Conservation (phyloP, 805 yeast genomes). For the Millerozyma acaciae region DNA sequence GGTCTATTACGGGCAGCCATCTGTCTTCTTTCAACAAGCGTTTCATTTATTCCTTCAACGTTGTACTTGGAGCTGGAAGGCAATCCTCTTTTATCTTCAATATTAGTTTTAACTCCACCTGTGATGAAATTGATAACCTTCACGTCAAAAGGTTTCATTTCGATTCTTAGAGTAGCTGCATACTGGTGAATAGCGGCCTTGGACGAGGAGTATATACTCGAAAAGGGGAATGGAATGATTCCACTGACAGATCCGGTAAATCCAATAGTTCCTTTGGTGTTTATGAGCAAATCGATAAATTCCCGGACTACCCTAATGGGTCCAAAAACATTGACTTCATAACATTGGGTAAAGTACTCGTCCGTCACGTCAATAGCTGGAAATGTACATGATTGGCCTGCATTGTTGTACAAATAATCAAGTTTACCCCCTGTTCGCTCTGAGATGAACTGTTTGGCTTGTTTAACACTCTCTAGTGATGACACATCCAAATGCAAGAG, state of each 20-base stretch:
- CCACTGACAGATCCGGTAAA: constrained; percentile 77
- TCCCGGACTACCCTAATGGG: constrained; percentile 63
- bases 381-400: constrained; percentile 70
- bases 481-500: constrained; percentile 58
- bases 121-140: constrained; percentile 66
- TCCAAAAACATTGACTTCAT: constrained; percentile 67
- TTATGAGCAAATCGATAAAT: constrained; percentile 51
- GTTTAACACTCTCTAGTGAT: constrained; percentile 41
- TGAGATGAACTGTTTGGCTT: constrained; percentile 41
- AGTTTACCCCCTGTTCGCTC: constrained; percentile 44
- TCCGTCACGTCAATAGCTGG: constrained; percentile 68
- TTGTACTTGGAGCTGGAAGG: constrained; percentile 54
- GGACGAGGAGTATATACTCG: constrained; percentile 59
- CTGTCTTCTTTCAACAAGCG: constrained; percentile 47
- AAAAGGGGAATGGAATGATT: constrained; percentile 64
- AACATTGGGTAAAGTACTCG: constrained; percentile 47
- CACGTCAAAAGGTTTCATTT: constrained; percentile 69
- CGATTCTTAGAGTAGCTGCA: constrained; percentile 59
- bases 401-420: constrained; percentile 68
- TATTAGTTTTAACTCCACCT: constrained; percentile 71
- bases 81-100: constrained; percentile 61
- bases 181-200: constrained; percentile 78
- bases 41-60: constrained; percentile 42
- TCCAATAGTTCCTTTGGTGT: constrained; percentile 63
- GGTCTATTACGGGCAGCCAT: constrained; percentile 63